Conservation (phyloP, 2,329 filamentous ascomycete species). For the Fonsecaea monophora region DNA sequence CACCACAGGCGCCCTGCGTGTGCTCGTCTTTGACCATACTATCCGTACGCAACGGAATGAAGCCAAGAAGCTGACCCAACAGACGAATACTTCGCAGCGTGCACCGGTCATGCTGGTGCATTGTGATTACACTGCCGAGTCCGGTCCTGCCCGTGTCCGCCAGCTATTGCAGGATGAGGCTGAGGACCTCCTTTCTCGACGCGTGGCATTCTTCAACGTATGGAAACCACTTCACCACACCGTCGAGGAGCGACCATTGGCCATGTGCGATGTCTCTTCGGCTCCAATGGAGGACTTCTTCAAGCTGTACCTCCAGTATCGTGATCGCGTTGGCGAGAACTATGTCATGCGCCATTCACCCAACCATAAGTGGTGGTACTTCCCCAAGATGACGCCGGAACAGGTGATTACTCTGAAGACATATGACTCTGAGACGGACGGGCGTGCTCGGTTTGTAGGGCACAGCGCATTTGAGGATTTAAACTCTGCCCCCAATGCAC, state of each 20-base stretch:
- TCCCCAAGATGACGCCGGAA: slow-evolving; percentile 48
- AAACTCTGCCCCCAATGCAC: slow-evolving; percentile 43
- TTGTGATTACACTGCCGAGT: slow-evolving; percentile 58
- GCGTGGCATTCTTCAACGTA: slow-evolving; percentile 59
- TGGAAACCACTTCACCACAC: slow-evolving; percentile 55
- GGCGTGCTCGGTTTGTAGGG: slow-evolving; percentile 47
- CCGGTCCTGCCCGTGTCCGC: slow-evolving; percentile 52
- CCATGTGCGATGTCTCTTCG: slow-evolving; percentile 51
- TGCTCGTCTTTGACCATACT: slow-evolving; percentile 60
- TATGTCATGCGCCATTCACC: slow-evolving; percentile 48
- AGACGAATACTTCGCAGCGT: slow-evolving; percentile 42
- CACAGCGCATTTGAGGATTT: slow-evolving; percentile 52
- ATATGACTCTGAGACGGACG: slow-evolving; percentile 46
- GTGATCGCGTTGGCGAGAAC: slow-evolving; percentile 51
- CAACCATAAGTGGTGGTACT: slow-evolving; percentile 51
- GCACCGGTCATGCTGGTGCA: slow-evolving; percentile 39
- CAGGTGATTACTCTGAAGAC: slow-evolving; percentile 52
- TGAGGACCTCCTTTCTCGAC: slow-evolving; percentile 51
- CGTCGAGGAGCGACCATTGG: slow-evolving; percentile 51
- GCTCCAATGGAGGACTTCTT: slow-evolving; percentile 49
- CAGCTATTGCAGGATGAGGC: slow-evolving; percentile 55
- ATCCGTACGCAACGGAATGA: slow-evolving; percentile 49
- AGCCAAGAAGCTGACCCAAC: slow-evolving; percentile 37
- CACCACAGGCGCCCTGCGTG: slow-evolving; percentile 51
- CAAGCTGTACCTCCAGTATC: slow-evolving; percentile 50